Evolutionary conservation across 2,329 filamentous ascomycete genomes (phyloP), one percentile per base, ranked within the genome.

Genomic region (Ophiostoma sp.): DNA sequence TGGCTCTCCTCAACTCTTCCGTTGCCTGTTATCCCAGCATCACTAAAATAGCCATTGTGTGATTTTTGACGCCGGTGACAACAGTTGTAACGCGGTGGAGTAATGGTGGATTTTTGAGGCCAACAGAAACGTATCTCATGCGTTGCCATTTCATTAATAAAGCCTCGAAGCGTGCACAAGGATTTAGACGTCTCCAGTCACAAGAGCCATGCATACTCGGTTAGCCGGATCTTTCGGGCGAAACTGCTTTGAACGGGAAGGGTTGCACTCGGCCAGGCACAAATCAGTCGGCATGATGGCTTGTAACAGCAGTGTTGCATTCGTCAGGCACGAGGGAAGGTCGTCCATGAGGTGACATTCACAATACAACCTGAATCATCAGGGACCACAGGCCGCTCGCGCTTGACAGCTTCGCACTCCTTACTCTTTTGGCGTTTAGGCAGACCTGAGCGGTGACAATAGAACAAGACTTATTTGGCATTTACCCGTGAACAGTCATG

Each of bases 111-210:
- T 9, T 12, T 55, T n/a, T n/a, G 58, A 18, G 58, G 58, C 58
- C 58, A 62, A 4, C 55, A 42, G 36, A 62, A 60, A 12, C 38
- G n/a, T n/a, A 62, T 62, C n/a, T 62, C 12, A 42, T 62, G 58
- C 38, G 8, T 62, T n/a, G 38, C 49, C 27, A 11, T 55, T 8
- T 7, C 49, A 55, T 55, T 7, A 36, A 44, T 44, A 47, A 47
- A 16, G 9, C 45, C 27, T 55, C n/a, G 18, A 55, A 55, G n/a
- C n/a, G 8, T 18, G 16, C 47, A 52, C 18, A 8, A 52, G 47
- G 47, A 52, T 52, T 9, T 7, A 18, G 47, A 27, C 27, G 27
- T 52, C 47, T 55, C 49, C 49, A 9, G 49, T 12, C 49, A 55
- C n/a, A 55, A 55, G 49, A 55, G n/a, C 49, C 49, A 3, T n/a